Evolutionary conservation across 345 rosid species (phyloP), one percentile per base, ranked within the genome.

Genomic region (Bruguiera gymnorhiza): DNA sequence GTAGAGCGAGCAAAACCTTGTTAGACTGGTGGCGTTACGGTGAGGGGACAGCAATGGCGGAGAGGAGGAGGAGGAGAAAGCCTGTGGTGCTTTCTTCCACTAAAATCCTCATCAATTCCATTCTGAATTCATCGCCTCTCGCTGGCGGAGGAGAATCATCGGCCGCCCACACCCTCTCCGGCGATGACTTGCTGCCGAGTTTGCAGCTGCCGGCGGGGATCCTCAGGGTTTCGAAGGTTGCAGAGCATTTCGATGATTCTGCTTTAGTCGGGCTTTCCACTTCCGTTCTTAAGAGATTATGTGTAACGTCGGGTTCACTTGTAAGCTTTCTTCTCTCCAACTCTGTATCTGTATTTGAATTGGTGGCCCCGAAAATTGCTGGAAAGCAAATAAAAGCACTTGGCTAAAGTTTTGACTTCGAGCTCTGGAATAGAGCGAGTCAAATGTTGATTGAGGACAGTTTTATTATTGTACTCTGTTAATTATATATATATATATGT

Each of bases 31-130:
- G 50, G 50, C 5, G 19, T 43, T 11, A 43, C 16, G 15, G 18
- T 43, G 50, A 43, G 19, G 18, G 18, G 13, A 18, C 43, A 5
- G 8, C 37, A 71, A 78, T 78, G 81, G 75, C 69, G 32, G 74
- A 54, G 26, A 69, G 60, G 21, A 32, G 90, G 77, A 86, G 97
- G 21, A 32, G 90, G 77, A 86, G 97, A 82, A 86, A 72, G 82
- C 96, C 97, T 77, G 87, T 90, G 67, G 75, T 95, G 26, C 94
- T 90, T 8, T 84, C 91, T 76, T 90, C 99, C 61, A 92, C 94
- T 64, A 92, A 83, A 80, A 21, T 75, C 65, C 84, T 86, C 54
- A 62, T 92, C 81, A 76, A 87, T 67, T 84, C 97, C 56, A 48
- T 95, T 1, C 84, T 89, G 4, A 69, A 48, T 64, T 80, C 90